phyloP scores from a whole-genome alignment of 2,329 filamentous ascomycete genomes.

The Penicillium concentricum region DNA sequence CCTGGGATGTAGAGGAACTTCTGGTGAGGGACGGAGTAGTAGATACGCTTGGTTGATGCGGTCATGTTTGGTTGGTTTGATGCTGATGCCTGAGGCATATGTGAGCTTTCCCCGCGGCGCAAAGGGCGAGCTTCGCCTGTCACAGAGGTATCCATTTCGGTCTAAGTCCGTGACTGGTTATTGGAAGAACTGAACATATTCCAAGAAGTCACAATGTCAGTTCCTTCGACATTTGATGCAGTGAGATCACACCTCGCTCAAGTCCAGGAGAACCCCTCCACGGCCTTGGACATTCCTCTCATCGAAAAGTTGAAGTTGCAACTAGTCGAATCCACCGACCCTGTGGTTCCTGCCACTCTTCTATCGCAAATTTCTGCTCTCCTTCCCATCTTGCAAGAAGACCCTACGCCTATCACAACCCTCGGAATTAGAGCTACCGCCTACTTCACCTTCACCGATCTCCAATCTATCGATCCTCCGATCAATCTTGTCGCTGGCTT shows the following conservation, averaged over 20 bases:
- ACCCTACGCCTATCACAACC: conserved; percentile 55
- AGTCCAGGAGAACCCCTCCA: conserved; percentile 46
- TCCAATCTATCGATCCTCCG: conserved; percentile 49
- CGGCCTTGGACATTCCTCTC: conserved; percentile 47
- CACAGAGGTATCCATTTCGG: neutral
- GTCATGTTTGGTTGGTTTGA: conserved; percentile 34
- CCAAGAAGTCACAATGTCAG: conserved; percentile 27
- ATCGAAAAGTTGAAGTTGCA: conserved; percentile 53
- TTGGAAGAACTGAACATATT: neutral
- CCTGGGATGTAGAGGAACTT: neutral
- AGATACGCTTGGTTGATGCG: conserved; percentile 14
- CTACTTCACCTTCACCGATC: conserved; percentile 51
- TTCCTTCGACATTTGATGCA: conserved; percentile 35
- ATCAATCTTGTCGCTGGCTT: conserved; percentile 58
- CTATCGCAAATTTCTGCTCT: conserved; percentile 51
- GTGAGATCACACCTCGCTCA: conserved; percentile 46
- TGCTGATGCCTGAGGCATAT: conserved; percentile 7
- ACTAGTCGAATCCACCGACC: conserved; percentile 37
- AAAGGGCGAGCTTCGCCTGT: neutral
- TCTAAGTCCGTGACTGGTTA: neutral
- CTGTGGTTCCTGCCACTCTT: conserved; percentile 38
- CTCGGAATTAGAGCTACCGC: conserved; percentile 52
- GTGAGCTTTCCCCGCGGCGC: conserved; percentile 26
- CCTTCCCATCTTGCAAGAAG: conserved; percentile 55
- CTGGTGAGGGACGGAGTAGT: conserved; percentile 6